Percentiles rank a stretch among this genome's conserved stretches.
phyloP scores from a whole-genome alignment of 2,329 filamentous ascomycete species.

The Neospermospora avenae region DNA sequence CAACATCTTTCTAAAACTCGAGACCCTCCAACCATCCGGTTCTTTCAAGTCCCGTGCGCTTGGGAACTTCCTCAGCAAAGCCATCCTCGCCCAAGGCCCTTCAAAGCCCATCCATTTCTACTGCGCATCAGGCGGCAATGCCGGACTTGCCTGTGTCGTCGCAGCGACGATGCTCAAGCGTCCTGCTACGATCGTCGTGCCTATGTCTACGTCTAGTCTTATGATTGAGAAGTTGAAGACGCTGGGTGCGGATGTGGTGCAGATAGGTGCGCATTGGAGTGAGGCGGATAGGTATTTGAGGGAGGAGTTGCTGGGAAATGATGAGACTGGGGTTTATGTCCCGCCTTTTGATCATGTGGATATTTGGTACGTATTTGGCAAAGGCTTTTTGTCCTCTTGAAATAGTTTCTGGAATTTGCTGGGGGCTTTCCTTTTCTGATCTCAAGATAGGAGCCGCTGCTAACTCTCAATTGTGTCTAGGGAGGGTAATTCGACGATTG shows the following conservation, averaged over 20 bases:
- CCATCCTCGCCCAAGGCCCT: constrained; percentile 31
- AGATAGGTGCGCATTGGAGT: constrained; percentile 64
- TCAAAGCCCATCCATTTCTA: constrained; percentile 61
- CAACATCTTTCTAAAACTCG: constrained; percentile 79
- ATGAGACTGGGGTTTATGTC: constrained; percentile 55
- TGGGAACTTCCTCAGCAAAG: constrained; percentile 64
- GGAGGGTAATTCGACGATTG: constrained; percentile 58
- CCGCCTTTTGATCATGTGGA: constrained; percentile 67
- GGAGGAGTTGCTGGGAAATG: constrained; percentile 49
- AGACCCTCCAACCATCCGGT: constrained; percentile 78
- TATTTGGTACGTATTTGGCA: constrained; percentile 46
- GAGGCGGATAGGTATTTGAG: constrained; percentile 67
- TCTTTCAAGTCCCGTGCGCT: constrained; percentile 84
- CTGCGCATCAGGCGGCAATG: constrained; percentile 78
- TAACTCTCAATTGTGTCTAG: too few relatives aligned
- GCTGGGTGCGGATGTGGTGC: constrained; percentile 67
- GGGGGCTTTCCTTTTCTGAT: too few relatives aligned
- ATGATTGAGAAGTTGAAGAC: constrained; percentile 71
- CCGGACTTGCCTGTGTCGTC: constrained; percentile 78
- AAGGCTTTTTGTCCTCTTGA: too few relatives aligned
- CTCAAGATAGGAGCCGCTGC: too few relatives aligned
- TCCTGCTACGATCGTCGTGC: constrained; percentile 73
- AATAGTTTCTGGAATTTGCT: too few relatives aligned
- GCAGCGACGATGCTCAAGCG: constrained; percentile 62
- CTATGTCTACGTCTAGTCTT: constrained; percentile 58